A percentile compares a stretch with the other conserved stretches of the same genome.
phyloP scores from a whole-genome alignment of 352 stramenopile species.

The Phytopythium oedochilum region DNA sequence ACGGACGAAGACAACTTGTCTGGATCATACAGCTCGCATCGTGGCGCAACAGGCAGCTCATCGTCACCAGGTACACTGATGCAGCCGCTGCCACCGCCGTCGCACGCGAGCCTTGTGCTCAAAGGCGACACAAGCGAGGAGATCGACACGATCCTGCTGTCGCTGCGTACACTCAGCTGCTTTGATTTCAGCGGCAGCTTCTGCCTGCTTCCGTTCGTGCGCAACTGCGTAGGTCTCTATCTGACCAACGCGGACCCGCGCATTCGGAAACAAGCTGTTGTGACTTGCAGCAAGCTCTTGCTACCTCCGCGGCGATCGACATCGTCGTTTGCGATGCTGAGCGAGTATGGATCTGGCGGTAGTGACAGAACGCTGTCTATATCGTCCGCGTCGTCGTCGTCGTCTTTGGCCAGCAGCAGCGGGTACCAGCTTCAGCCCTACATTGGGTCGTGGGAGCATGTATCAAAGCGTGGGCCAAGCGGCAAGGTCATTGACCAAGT shows the following conservation, averaged over 20 bases:
- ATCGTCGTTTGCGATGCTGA: slow-evolving; percentile 9
- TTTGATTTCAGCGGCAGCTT: slow-evolving; percentile 93
- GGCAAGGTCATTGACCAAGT: slow-evolving; percentile 92
- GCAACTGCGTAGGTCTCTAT: slow-evolving; percentile 92
- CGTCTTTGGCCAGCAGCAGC: slow-evolving; percentile 1
- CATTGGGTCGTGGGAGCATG: slow-evolving; percentile 36
- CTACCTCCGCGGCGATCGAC: slow-evolving; percentile 30
- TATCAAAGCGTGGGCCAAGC: slow-evolving; percentile 80
- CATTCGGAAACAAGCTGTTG: slow-evolving; percentile 89
- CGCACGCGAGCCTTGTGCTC: slow-evolving; percentile 34
- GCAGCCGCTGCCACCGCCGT: slow-evolving; percentile 6
- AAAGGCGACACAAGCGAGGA: slow-evolving; percentile 77
- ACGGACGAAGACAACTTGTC: slow-evolving; percentile 27
- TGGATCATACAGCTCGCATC: slow-evolving; percentile 1
- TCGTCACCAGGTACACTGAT: background rate
- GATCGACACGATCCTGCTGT: slow-evolving; percentile 84
- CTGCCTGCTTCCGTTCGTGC: slow-evolving; percentile 93
- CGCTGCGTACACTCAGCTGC: slow-evolving; percentile 90
- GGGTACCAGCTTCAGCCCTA: background rate
- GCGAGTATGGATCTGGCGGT: background rate
- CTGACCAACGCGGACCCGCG: slow-evolving; percentile 86
- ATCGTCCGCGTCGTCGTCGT: slow-evolving; percentile 3
- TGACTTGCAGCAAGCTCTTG: slow-evolving; percentile 78
- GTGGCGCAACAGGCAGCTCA: background rate
- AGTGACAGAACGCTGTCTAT: slow-evolving; percentile 11